Base-by-base conservation (phyloP, 2,329 filamentous ascomycete genomes). In the Aspergillus alliaceus region DNA sequence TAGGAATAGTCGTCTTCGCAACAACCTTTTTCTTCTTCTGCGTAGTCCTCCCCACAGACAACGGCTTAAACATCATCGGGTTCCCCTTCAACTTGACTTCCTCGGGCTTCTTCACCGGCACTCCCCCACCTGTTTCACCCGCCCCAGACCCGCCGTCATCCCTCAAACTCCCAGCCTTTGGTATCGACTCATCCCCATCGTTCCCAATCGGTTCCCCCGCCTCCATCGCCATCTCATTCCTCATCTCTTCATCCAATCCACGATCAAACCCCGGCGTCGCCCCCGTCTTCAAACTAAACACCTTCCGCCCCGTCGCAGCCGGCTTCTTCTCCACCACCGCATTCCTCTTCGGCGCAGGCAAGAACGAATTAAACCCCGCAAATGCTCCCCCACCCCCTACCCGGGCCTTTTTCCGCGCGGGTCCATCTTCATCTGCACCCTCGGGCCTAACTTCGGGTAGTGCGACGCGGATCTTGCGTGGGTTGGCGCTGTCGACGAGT, bases 11-110 rank as follows among this genome's bases (percentile, higher is more conserved):
- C 9, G 64, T 58, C 3, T 66, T 53, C 24, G 74, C n/a, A 15
- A 55, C 22, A 14, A 51, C 54, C 56, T 80, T 78, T 67, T 84
- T 87, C 77, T 88, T 91, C 76, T 90, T 91, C 61, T 84, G 84
- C 29, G 86, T 82, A 61, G 89, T 91, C 59, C 90, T 84, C 15
- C 87, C 85, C 14, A 97, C 92, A 1, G 93, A 96, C 35, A 97
- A 79, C 3, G 93, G 93, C 70, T 88, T 90, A 74, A 98, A 97
- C 85, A 91, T 90, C 73, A 93, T 85, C 12, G 91, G 86, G 65
- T 93, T 95, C 20, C 90, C 90, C 66, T 86, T 85, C 66, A 85
- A 81, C 40, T 82, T 82, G 22, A 71, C 64, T 35, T 74, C 69
- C n/a, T 71, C 70, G 5, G 59, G 60, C 31, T 64, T 60, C n/a